Conservation (phyloP, 2,329 filamentous ascomycete genomes). For the Ophiostoma tasmaniense region DNA sequence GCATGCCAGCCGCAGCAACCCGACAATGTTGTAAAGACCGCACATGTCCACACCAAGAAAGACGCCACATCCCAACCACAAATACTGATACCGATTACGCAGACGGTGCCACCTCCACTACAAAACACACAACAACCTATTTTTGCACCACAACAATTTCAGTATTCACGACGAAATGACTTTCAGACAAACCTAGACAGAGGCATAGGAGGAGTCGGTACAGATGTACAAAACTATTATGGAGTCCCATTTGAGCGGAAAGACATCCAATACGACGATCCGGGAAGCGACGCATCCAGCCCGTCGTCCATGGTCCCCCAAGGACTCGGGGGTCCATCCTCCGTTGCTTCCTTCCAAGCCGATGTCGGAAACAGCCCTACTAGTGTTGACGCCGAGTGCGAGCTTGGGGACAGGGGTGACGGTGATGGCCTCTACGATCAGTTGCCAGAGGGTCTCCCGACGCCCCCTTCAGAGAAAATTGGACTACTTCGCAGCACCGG, state of each 20-base stretch:
- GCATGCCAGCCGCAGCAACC: background rate
- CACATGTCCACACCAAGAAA: background rate
- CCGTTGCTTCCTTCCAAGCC: conserved; percentile 21
- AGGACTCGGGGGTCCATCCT: conserved; percentile 27
- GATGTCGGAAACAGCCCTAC: conserved; percentile 23
- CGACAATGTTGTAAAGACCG: background rate
- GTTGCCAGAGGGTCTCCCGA: conserved; percentile 29
- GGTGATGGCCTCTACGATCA: background rate
- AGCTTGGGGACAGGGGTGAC: background rate
- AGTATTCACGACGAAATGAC: background rate
- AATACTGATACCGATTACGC: background rate
- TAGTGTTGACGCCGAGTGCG: background rate
- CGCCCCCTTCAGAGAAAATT: conserved; percentile 34
- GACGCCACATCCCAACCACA: background rate
- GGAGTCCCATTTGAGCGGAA: conserved; percentile 23
- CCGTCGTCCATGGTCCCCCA: conserved; percentile 33
- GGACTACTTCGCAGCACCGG: background rate
- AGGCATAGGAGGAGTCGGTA: background rate
- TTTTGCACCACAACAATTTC: background rate
- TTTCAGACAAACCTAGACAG: background rate
- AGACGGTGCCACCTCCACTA: background rate
- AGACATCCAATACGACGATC: conserved; percentile 25
- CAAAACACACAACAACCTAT: background rate
- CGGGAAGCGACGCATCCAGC: conserved; percentile 31
- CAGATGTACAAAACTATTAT: conserved; percentile 11